Evolutionary conservation across 345 rosid genomes (phyloP).

Genomic region (Salix dunnii): DNA sequence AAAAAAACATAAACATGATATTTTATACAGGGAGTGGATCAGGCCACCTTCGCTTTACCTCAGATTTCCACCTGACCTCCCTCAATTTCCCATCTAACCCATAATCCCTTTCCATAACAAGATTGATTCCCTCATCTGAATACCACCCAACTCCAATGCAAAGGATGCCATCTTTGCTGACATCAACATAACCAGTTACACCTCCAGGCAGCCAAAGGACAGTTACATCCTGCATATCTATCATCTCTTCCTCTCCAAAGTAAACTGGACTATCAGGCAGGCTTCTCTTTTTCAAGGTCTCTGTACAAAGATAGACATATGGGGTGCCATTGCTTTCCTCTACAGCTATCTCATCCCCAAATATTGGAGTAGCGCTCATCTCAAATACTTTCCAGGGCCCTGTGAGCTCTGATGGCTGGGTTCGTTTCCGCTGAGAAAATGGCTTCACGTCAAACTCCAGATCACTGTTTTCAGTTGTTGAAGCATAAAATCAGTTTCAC

Average conservation of each 20-base stretch:
- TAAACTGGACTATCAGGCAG: constrained; percentile 55
- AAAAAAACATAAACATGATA: not conserved
- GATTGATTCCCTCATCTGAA: constrained; percentile 85
- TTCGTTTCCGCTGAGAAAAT: constrained; percentile 69
- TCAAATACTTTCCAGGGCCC: constrained; percentile 97
- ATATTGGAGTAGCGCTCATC: constrained; percentile 75
- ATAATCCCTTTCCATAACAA: constrained; percentile 89
- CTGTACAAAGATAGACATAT: constrained; percentile 74
- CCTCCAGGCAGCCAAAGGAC: constrained; percentile 89
- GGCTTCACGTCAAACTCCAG: constrained; percentile 52
- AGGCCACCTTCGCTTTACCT: constrained; percentile 80
- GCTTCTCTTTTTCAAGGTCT: constrained; percentile 71
- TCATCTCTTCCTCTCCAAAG: constrained; percentile 79
- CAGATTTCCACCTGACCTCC: constrained; percentile 76
- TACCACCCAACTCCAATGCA: constrained; percentile 90
- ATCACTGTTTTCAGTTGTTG: constrained; percentile 44
- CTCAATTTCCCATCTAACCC: constrained; percentile 71
- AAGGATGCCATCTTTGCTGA: constrained; percentile 65
- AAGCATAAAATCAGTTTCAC: constrained; percentile 5
- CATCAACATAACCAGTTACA: constrained; percentile 66
- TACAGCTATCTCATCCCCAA: constrained; percentile 39
- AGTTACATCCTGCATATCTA: constrained; percentile 69
- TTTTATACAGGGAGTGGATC: constrained; percentile 29
- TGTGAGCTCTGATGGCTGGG: constrained; percentile 61
- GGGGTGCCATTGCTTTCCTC: constrained; percentile 39